Evolutionary conservation across 495 filamentous ascomycete species (phyloP).

Genomic region (Ascodesmis nigricans): DNA sequence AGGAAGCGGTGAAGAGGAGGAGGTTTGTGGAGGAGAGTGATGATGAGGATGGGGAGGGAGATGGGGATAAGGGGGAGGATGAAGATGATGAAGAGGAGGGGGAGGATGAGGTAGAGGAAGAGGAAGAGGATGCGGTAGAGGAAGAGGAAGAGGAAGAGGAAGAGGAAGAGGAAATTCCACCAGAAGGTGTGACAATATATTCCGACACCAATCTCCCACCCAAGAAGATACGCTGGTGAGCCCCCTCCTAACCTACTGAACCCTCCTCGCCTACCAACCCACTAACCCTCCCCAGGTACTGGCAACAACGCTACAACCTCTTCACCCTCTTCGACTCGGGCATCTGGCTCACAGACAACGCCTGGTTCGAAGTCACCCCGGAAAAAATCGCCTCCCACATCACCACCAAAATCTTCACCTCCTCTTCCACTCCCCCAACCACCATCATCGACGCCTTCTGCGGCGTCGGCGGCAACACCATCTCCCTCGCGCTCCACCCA

Average conservation of each 20-base stretch:
- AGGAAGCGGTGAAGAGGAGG: conserved; percentile 7
- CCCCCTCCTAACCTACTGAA: neutral
- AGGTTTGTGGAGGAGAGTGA: too few species aligned
- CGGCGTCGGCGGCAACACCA: conserved; percentile 84
- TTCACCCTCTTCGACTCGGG: conserved; percentile 67
- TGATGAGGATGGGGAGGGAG: neutral
- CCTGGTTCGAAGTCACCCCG: conserved; percentile 92
- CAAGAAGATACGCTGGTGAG: neutral
- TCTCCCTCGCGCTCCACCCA: conserved; percentile 62
- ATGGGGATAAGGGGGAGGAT: neutral
- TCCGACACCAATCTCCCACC: conserved; percentile 4
- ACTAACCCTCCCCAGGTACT: conserved; percentile 33
- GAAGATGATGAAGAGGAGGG: neutral
- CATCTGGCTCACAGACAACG: conserved; percentile 71
- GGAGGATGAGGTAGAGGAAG: neutral
- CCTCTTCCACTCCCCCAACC: conserved; percentile 22
- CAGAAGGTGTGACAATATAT: conserved; percentile 2
- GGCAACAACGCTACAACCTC: conserved; percentile 60
- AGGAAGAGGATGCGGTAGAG: neutral
- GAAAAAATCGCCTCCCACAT: conserved; percentile 64
- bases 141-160: conserved; percentile 11
- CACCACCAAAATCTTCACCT: conserved; percentile 42
- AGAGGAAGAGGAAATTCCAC: conserved; percentile 7
- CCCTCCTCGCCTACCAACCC: neutral
- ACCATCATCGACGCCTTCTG: conserved; percentile 71